Evolutionary conservation across 2,329 filamentous ascomycete species (phyloP), one percentile per base, ranked within the genome.

Genomic region (Raffaelea deltoideospora): DNA sequence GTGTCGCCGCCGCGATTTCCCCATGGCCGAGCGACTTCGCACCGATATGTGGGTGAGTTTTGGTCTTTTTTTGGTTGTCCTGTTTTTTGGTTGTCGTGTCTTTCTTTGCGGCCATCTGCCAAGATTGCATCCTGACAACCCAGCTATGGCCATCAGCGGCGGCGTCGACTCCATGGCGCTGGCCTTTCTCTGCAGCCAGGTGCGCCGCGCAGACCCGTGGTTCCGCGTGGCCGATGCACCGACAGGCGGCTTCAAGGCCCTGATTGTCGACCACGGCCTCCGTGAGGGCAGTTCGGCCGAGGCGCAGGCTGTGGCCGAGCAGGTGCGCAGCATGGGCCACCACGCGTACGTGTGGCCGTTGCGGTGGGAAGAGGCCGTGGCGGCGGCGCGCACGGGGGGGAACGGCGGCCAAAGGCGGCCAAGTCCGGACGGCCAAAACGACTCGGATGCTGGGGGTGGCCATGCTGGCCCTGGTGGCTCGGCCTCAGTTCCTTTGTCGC

Each of bases 151-250:
- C 14, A 65, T 96, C 42, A 95, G 87, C 51, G 90, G 90, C 19
- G 90, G 90, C 8, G 82, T 90, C 28, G 90, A 98, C 56, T 96
- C 88, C n/a, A 98, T 96, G 87, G 88, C 88, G 21, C 64, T 98
- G 41, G 85, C 86, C 38, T 76, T 65, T 41, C 67, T 96, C 26
- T 83, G 81, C 52, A 67, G 64, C 34, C 56, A 61, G 32, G 48
- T 69, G 26, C 55, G 57, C 27, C 52, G 42, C 3, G 41, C 43
- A 3, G 49, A 60, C 32, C 50, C 49, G 3, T 40, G 46, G 20
- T 48, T 62, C 43, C 56, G 45, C 31, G 50, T 73, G 20, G 58
- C 58, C 24, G 67, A 67, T 47, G 62, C 65, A 41, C 57, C 61
- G 13, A 48, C 63, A 27, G 28, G 37, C 20, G 46, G 48, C 28